phyloP scores from a whole-genome alignment of 2,329 filamentous ascomycete genomes.

The Aspergillus udagawae region DNA sequence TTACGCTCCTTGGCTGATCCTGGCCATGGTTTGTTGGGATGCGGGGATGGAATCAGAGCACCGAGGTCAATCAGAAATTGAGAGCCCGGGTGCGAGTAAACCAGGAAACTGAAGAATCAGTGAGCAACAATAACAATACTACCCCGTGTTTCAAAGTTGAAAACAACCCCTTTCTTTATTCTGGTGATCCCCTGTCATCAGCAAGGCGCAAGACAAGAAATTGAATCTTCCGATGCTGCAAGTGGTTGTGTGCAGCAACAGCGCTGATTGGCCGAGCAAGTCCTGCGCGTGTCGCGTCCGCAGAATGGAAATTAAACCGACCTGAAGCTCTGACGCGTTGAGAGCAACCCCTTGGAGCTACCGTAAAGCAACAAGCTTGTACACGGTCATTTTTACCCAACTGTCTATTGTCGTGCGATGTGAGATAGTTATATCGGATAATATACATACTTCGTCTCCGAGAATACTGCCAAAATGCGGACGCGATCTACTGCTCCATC shows the following conservation, averaged over 20 bases:
- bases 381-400: not conserved
- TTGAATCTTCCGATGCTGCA: constrained; percentile 18
- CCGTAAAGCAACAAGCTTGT: not conserved
- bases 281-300: constrained; percentile 25
- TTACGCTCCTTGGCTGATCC: not conserved
- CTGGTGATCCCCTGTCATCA: not conserved
- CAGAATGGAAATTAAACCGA: constrained; percentile 4
- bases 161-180: not conserved
- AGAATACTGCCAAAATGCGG: constrained; percentile 17
- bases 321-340: not conserved
- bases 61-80: not conserved
- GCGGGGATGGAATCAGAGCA: not conserved
- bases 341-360: not conserved
- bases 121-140: constrained; percentile 3
- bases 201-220: constrained; percentile 11
- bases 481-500: constrained; percentile 19
- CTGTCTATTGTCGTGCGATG: not conserved
- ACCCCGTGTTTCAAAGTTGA: not conserved
- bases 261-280: constrained; percentile 23
- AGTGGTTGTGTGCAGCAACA: not conserved
- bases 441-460: not conserved
- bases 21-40: not conserved
- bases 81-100: not conserved
- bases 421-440: not conserved
- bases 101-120: not conserved